Base-by-base conservation (phyloP, 2,329 filamentous ascomycete genomes). In the Lecanosticta acicola region DNA sequence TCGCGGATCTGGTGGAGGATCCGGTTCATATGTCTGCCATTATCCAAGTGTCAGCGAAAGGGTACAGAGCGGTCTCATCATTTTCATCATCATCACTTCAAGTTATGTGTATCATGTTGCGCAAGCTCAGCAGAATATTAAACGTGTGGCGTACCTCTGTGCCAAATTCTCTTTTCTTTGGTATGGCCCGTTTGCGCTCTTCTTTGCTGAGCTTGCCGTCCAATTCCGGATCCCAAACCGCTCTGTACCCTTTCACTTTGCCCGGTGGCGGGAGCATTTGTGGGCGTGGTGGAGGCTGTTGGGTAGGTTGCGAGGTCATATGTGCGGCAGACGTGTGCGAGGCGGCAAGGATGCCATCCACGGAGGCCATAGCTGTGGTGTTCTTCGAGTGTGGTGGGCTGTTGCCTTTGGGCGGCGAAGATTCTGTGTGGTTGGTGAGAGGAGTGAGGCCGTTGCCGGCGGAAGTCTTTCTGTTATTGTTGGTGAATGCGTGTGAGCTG, bases 1-100 rank as follows among this genome's bases (percentile, higher is more conserved):
- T 60, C 93, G 86, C 54, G 93, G 93, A 68, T 98, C 93, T 56
- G 80, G 72, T 73, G 79, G 78, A 72, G 88, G 83, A 81, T 90
- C 84, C 29, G 60, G 56, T 53, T 63, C 55, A 49, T 66, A 65
- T 64, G 78, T 85, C 80, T 81, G 85, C 77, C 66, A 67, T 58
- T 50, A 54, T 53, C 54, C 61, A 51, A 43, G 45, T 61, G 59
- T 66, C 61, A 66, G 64, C 62, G 54, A 64, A 64, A 62, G 64
- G 62, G 64, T 67, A 64, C 62, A 64, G 64, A 65, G 60, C 60
- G 60, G 58, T 61, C 58, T 65, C 56, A 40, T 50, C 39, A 43
- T 41, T 41, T 46, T 51, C 40, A 48, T 58, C n/a, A n/a, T n/a
- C 50, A 47, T 45, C 46, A 49, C 48, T 53, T 62, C 59, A 62